Evolutionary conservation across 73 alveolate genomes (phyloP), one percentile per base, ranked within the genome.

Genomic region (Tetrahymena borealis): DNA sequence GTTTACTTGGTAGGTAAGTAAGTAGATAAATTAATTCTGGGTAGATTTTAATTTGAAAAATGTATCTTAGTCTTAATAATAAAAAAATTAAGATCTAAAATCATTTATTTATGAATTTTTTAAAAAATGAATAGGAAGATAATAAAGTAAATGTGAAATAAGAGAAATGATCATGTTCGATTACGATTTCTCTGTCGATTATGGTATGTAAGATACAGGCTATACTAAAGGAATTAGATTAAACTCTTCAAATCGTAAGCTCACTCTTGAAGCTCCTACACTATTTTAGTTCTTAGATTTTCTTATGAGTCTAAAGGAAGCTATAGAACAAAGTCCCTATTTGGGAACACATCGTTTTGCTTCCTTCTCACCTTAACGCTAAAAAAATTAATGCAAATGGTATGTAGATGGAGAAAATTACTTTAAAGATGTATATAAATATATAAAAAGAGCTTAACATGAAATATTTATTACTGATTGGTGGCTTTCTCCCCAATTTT

Each of bases 401-500:
- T 96, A 92, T 78, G 90, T 94, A n/a, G 97, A 96, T 95, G 98
- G 98, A 10, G 60, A 31, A 20, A 38, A 96, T 16, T 96, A 96
- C 78, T 96, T 91, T 91, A 33, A 38, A 1, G 97, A 94, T 33
- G 95, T 96, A 9, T 93, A 41, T 31, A 91, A 92, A 38, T 40
- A 95, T 13, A 94, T 98, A 12, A 90, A 40, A 40, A 39, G 93
- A 12, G 99, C 99, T 38, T 90, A 97, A 93, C 94, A 94, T 40
- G 94, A 96, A 15, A 95, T 98, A 32, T 98, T 96, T 90, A 98
- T 98, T 9, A 97, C 99, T 43, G 99, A 98, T 95, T 98, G 99
- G 99, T 98, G 99, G 99, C 95, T 98, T 90, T 94, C 98, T 91
- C 99, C 99, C 16, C 98, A 97, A 78, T 91, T 98, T 28, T 98